Evolutionary conservation across 2,329 filamentous ascomycete species (phyloP), one percentile per base, ranked within the genome.

Genomic region (Talaromyces rugulosus): DNA sequence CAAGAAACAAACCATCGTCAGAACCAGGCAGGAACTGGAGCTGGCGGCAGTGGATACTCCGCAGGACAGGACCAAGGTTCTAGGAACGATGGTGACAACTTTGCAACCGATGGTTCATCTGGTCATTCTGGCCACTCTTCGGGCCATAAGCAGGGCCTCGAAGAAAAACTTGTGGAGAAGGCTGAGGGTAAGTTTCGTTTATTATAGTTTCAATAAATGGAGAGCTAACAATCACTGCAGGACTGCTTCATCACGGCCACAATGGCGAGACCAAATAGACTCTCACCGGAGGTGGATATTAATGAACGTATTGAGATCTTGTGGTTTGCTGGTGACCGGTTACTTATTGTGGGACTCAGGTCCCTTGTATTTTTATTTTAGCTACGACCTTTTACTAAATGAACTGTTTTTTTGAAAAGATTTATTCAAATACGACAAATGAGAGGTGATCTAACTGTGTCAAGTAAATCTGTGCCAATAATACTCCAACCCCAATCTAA

Each of bases 91-190:
- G 27, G 27, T 53, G 30, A 31, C 44, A 51, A 16, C 18, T 23
- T 23, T 9, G 27, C 18, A 11, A 51, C 9, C 18, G 18, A 51
- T 9, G 9, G 5, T n/a, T 40, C 33, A 12, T 34, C 31, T 3
- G 31, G 31, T 9, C 31, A 34, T 1, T 50, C 44, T 8, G 42
- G 60, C 4, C 27, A 58, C 4, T 44, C 57, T 8, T 42, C 34
- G 1, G 50, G 27, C 34, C 60, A 62, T 7, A 59, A 59, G 18
- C 47, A 62, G 28, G 36, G 61, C n/a, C 51, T 62, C 36, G 61
- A 40, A 0, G 52, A 62, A 8, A 62, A 57, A 44, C 8, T 62
- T n/a, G 40, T 40, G n/a, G 30, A 56, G 8, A 62, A 59, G 42
- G 61, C 61, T 5, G 61, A 59, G 30, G 56, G 61, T 62, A 59